Base-by-base conservation (phyloP, 805 yeast genomes). In the Kodamaea fukazawae region DNA sequence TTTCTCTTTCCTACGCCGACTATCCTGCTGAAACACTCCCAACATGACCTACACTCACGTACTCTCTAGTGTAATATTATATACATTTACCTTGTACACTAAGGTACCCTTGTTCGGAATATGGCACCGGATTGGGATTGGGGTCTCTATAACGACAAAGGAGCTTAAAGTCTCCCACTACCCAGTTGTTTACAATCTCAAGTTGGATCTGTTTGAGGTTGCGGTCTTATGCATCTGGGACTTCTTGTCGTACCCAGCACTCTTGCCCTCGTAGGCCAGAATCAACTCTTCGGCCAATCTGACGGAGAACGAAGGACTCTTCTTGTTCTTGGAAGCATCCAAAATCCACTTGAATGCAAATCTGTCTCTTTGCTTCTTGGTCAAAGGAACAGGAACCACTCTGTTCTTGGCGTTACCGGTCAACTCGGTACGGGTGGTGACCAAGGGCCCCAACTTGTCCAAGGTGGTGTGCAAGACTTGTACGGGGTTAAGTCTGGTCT, bases 301-400 rank as follows among this genome's bases (percentile, higher is more conserved):
- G 29, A 93, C 97, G 2, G 95, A 71, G 54, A 85, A 85, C 54
- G 86, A 93, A 42, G 80, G 78, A 12, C 90, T 81, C 34, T 80
- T 81, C 60, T 95, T 81, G 54, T 84, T 81, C 44, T 79, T 75
- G 29, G 95, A 78, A 14, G 95, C 88, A 44, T 87, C 96, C 40
- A 89, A 63, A 36, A 93, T 83, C 98, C 98, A 93, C 48, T 71
- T 64, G 72, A 95, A 86, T 2, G 98, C 96, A 54, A 78, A 79
- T 63, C 96, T 78, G 51, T 79, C 71, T 61, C 98, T 77, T 65
- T 89, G 96, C 64, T 88, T 81, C 53, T 78, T 79, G 36, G 78
- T 80, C 54, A 91, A 70, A 7, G 97, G 96, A 27, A 77, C 79
- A 4, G 99, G 99, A 36, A 87, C 83, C 29, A 81, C 74, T 44